Percentiles rank a stretch among this genome's conserved stretches.
phyloP scores from a whole-genome alignment of 768 basidiomycete species.

The Lentinula sp. region DNA sequence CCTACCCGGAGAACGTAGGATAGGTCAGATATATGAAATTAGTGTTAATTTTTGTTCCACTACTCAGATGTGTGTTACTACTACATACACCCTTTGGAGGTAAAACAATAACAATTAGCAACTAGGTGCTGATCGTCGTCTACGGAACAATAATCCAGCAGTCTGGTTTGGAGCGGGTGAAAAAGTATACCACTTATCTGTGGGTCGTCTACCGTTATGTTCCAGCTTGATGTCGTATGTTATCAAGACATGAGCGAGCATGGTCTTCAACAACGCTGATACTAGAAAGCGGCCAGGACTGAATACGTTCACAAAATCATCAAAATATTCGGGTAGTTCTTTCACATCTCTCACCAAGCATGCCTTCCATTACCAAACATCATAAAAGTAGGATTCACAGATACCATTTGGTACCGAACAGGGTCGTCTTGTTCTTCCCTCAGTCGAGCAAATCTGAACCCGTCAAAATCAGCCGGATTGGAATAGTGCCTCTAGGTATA shows the following conservation, averaged over 20 bases:
- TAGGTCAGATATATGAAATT: too few relatives aligned
- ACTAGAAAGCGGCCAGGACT: conserved; percentile 23
- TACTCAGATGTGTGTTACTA: too few relatives aligned
- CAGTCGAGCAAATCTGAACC: conserved; percentile 8
- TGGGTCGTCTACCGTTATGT: conserved; percentile 25
- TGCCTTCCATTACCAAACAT: conserved; percentile 7
- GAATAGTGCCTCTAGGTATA: not conserved
- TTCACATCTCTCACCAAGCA: not conserved
- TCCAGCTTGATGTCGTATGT: conserved; percentile 27
- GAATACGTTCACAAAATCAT: not conserved
- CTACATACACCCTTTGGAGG: too few relatives aligned
- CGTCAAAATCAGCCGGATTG: conserved; percentile 5
- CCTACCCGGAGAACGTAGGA: too few relatives aligned
- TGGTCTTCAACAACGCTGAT: conserved; percentile 20
- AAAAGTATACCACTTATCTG: conserved; percentile 20
- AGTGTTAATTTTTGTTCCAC: too few relatives aligned
- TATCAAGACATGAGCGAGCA: conserved; percentile 21
- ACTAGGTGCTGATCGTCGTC: not conserved
- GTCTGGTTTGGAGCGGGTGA: not conserved
- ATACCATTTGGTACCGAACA: not conserved
- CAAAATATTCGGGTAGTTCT: not conserved
- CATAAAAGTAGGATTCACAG: not conserved
- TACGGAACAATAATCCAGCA: conserved; percentile 1
- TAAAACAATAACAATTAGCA: not conserved
- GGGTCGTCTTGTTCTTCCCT: conserved; percentile 1